phyloP scores from a whole-genome alignment of 352 stramenopile species.

The Blastocystis sp. region DNA sequence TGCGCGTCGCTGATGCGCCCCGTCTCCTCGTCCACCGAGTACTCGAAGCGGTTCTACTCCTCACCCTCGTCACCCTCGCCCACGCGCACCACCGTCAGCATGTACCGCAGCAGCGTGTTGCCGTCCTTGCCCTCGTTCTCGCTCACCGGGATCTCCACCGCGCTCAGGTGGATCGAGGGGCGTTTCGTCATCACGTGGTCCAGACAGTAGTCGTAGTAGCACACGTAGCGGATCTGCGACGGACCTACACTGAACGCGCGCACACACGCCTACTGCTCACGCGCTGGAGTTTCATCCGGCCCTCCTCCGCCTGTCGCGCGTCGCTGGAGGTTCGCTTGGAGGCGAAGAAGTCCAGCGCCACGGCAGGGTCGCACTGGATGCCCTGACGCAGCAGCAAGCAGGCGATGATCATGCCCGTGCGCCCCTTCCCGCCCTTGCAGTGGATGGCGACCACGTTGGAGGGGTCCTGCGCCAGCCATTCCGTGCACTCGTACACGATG shows the following conservation, averaged over 20 bases:
- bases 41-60: conserved; percentile 20
- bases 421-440: conserved; percentile 74
- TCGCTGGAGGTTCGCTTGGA: conserved; percentile 42
- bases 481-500: conserved; percentile 43
- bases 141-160: conserved; percentile 1
- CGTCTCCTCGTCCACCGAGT: conserved; percentile 32
- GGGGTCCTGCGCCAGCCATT: conserved; percentile 61
- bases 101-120: conserved; percentile 1
- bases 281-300: conserved; percentile 10
- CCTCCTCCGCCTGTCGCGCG: background rate
- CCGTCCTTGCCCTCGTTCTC: conserved; percentile 10
- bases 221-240: conserved; percentile 70
- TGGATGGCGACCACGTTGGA: conserved; percentile 70
- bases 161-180: background rate
- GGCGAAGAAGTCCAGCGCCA: conserved; percentile 72
- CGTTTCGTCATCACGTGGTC: conserved; percentile 27
- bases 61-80: background rate
- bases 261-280: conserved; percentile 9
- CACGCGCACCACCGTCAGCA: background rate
- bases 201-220: conserved; percentile 63
- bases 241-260: conserved; percentile 11
- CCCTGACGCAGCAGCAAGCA: conserved; percentile 57
- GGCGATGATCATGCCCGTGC: conserved; percentile 73
- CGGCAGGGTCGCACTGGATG: background rate
- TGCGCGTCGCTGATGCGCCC: conserved; percentile 1